Conservation (phyloP, 2,329 filamentous ascomycete genomes). For the Trichoderma simmonsii region DNA sequence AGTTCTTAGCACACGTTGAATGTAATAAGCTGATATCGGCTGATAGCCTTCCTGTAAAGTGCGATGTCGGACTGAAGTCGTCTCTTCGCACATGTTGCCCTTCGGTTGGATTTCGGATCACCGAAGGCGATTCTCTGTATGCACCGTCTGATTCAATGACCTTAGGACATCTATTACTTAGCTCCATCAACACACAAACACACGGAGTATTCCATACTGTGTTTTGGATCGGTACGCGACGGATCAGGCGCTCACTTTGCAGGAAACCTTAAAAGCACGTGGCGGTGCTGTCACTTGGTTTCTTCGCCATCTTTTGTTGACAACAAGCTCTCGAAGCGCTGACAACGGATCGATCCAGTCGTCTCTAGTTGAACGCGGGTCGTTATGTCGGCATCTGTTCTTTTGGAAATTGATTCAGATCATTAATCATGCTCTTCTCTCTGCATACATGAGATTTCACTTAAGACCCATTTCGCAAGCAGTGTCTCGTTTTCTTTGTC, state of each 20-base stretch:
- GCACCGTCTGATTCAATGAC: neutral
- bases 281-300: neutral
- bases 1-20: neutral
- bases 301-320: neutral
- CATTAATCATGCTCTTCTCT: neutral
- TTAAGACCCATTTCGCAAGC: neutral
- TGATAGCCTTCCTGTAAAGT: neutral
- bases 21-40: neutral
- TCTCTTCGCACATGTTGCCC: neutral
- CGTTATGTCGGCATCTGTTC: neutral
- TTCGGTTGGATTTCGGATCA: constrained; percentile 1
- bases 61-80: neutral
- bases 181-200: no score
- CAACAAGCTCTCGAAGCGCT: neutral
- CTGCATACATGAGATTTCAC: neutral
- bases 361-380: neutral
- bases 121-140: neutral
- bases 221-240: neutral
- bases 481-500: no score
- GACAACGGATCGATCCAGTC: neutral
- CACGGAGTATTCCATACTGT: neutral
- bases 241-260: neutral
- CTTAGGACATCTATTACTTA: no score
- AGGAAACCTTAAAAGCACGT: neutral
- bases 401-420: neutral